Evolutionary conservation across 2,329 filamentous ascomycete species (phyloP), one percentile per base, ranked within the genome.

Genomic region (Microdochium nivale): DNA sequence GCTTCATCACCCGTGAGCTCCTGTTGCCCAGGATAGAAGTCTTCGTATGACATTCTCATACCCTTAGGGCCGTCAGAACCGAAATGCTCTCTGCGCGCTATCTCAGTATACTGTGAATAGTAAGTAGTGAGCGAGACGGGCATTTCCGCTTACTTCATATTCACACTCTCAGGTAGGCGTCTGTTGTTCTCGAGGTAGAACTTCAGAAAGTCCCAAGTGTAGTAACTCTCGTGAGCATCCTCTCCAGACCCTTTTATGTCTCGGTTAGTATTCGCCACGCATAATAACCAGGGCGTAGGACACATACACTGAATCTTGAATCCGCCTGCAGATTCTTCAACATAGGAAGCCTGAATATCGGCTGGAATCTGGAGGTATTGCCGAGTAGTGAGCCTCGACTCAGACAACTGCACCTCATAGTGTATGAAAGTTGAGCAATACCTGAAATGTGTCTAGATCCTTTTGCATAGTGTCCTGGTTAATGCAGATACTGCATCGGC

Each of bases 381-480:
- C 37, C 10, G 19, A n/a, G 14, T 21, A n/a, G n/a, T 49, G 25
- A 56, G 55, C 49, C 7, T 7, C 5, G 16, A 16, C 16, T 14
- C 14, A 40, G 14, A 40, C 16, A 14, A 19, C 16, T 14, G 19
- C 16, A 5, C 14, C 35, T 16, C 16, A 48, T 56, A 37, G 30
- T 33, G 46, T 7, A 52, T 52, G 13, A 21, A 37, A 7, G 48
- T 13, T 44, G 50, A 37, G 9, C 60, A 72, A 58, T 64, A 87
- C 81, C 52, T 77, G 73, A 59, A 88, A 88, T 0, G 83, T 88
- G 60, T 89, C 78, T 51, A 87, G 74, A 49, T 79, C 77, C 25
- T 85, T 73, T 66, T 91, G 87, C 65, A 76, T 81, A 3, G 87
- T 91, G 54, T 83, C 79, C 52, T 79, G 78, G 65, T 90, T 84